These are phyloP conservation scores for Tetrastigma voinierianum DNA, from an alignment of 164 flowering plant genomes.

Conservation along the genomic window DNA sequence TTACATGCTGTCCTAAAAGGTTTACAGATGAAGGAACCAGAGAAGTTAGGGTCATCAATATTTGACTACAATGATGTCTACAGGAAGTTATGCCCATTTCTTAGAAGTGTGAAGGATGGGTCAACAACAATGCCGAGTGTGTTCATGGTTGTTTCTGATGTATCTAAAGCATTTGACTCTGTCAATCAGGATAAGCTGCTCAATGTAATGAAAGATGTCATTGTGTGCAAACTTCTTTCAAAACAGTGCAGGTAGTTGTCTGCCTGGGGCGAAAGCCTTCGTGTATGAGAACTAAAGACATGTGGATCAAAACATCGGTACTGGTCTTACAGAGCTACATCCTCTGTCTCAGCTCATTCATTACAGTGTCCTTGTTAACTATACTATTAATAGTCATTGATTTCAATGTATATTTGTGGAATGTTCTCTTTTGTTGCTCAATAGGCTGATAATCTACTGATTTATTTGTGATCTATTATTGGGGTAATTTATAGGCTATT, in stretches of 20 bases:
- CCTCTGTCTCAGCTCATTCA: conserved; percentile 25
- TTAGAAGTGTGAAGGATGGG: conserved; percentile 39
- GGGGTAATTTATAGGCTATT: no score
- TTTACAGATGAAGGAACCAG: conserved; percentile 49
- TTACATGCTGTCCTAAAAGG: conserved; percentile 62
- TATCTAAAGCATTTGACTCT: conserved; percentile 85
- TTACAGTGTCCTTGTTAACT: conserved; percentile 45
- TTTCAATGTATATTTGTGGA: background rate
- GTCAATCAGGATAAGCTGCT: conserved; percentile 81
- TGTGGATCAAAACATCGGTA: conserved; percentile 19
- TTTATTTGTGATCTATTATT: no score
- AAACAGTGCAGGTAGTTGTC: conserved; percentile 36
- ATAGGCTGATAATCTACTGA: no score
- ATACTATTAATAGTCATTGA: conserved; percentile 24
- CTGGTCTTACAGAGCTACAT: conserved; percentile 6
- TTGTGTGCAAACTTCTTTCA: conserved; percentile 42
- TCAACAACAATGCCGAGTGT: conserved; percentile 35
- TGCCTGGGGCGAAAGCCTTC: conserved; percentile 48
- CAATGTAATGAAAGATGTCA: conserved; percentile 53
- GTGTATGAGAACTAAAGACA: conserved; percentile 24
- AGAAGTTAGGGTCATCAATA: conserved; percentile 75
- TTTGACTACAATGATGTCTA: conserved; percentile 84
- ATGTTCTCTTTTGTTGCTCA: background rate
- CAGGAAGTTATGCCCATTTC: conserved; percentile 53
- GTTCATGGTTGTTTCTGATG: conserved; percentile 76